Evolutionary conservation across 164 flowering plant species (phyloP), one percentile per base, ranked within the genome.

Genomic region (Aristolochia fimbriata): DNA sequence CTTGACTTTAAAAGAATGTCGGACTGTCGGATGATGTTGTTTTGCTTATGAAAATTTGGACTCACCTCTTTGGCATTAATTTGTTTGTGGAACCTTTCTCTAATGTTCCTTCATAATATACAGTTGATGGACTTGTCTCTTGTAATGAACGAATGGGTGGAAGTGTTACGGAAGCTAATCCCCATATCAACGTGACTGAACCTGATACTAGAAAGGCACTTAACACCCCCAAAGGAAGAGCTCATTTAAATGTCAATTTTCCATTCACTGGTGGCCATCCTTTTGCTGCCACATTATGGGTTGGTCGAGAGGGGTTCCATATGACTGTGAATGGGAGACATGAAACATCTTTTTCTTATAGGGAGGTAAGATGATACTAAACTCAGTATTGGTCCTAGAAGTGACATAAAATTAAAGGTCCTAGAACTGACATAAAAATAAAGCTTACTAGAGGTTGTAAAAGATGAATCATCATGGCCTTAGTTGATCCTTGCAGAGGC

Each of bases 301-400:
- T 71, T 79, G 98, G 98, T 66, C 47, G 30, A n/a, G 96, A 88
- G 74, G 96, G 96, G 54, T 85, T 91, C 70, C 96, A 91, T 69
- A 80, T 87, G 94, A 83, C 90, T 30, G 95, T 91, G 8, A 83
- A 88, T 74, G 96, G 98, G 71, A 81, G 88, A 73, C 98, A 86
- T 71, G 95, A 83, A 68, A 91, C 98, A 30, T 88, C 98, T 51
- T 86, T 91, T 70, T 75, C 81, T 15, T 86, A 86, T 68, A 73
- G 87, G 72, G 81, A 86, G 83, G 96, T 91, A 79, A 73, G 78
- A 65, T 65, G 69, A 60, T 5, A 51, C 60, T 55, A 51, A 22
- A 23, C 51, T 27, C 49, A 31, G 52, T 60, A 20, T 47, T 24
- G 63, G 24, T 49, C 12, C 43, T 3, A 37, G 10, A 0, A 37